Evolutionary conservation across 2,329 filamentous ascomycete species (phyloP).

Genomic region (Xylaria sp.): DNA sequence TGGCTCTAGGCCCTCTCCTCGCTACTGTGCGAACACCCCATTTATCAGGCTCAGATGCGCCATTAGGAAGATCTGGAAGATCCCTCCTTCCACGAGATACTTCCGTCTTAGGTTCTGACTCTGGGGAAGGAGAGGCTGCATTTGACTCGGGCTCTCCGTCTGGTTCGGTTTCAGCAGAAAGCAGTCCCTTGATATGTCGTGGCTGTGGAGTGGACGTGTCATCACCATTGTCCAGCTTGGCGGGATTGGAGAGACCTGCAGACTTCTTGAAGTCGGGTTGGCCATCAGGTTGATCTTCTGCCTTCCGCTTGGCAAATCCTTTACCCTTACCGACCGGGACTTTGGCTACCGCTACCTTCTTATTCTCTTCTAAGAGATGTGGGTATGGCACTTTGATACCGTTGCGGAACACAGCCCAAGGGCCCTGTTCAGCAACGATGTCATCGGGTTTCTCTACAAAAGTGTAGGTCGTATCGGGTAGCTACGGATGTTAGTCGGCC

Average conservation of each 20-base stretch:
- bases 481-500: conserved; percentile 30
- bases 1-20: conserved; percentile 48
- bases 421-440: conserved; percentile 34
- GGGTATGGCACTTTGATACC: conserved; percentile 43
- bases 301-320: conserved; percentile 54
- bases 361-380: conserved; percentile 44
- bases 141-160: conserved; percentile 44
- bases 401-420: conserved; percentile 36
- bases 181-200: conserved; percentile 49
- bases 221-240: conserved; percentile 37
- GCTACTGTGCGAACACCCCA: conserved; percentile 57
- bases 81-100: conserved; percentile 33
- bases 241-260: conserved; percentile 41
- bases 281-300: conserved; percentile 55
- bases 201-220: conserved; percentile 42
- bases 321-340: conserved; percentile 44
- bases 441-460: conserved; percentile 35
- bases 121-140: conserved; percentile 38
- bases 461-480: conserved; percentile 36
- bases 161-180: conserved; percentile 43
- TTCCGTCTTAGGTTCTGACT: conserved; percentile 33
- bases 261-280: conserved; percentile 57
- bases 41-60: conserved; percentile 55
- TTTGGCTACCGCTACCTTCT: conserved; percentile 37
- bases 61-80: conserved; percentile 46